phyloP scores from a whole-genome alignment of 495 filamentous ascomycete species.

The Cercophora samala region DNA sequence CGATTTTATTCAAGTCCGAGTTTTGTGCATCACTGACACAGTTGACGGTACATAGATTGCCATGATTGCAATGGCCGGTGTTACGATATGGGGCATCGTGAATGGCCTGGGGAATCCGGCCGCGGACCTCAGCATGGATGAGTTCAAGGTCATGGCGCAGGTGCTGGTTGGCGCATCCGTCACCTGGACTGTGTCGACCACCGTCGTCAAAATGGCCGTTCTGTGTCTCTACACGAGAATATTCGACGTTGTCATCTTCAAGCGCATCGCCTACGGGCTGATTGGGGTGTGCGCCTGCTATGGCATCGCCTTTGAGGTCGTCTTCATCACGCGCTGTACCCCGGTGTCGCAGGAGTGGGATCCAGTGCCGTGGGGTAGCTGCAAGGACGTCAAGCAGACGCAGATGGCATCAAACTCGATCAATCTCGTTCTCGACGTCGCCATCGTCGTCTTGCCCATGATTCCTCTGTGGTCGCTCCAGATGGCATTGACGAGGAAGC shows the following conservation, averaged over 20 bases:
- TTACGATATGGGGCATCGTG: too few species aligned
- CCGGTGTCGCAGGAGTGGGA: neutral
- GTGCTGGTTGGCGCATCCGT: neutral
- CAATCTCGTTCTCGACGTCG: neutral
- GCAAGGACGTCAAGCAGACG: neutral
- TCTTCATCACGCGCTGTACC: neutral
- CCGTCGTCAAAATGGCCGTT: neutral
- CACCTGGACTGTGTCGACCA: neutral
- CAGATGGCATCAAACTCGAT: neutral
- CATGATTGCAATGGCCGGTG: too few species aligned
- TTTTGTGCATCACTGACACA: too few species aligned
- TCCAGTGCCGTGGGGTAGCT: neutral
- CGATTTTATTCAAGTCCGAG: too few species aligned
- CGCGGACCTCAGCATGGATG: too few species aligned
- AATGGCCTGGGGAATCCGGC: too few species aligned
- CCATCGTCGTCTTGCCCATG: neutral
- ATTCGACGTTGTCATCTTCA: neutral
- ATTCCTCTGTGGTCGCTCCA: neutral
- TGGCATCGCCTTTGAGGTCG: neutral
- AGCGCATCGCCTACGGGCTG: neutral
- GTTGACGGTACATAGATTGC: too few species aligned
- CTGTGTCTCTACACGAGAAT: neutral
- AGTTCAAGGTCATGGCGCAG: too few species aligned
- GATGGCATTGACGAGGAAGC: neutral
- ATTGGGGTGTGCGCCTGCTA: neutral